These are phyloP conservation scores for Globisporangium acanthophoron DNA, from an alignment of 352 stramenopile species.

Conservation along the genomic window DNA sequence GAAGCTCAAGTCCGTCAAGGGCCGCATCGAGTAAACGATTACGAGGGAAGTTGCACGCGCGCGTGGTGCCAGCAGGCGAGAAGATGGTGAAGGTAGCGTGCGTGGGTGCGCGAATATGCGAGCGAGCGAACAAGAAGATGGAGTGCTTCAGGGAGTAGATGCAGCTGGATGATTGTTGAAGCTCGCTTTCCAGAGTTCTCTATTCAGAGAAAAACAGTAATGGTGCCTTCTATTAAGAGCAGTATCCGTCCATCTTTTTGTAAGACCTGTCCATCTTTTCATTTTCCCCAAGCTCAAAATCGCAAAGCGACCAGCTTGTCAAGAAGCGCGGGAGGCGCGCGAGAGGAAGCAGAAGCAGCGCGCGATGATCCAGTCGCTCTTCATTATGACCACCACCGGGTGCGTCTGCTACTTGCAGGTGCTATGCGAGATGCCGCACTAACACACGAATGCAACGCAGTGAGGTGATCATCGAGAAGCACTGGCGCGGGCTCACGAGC, in stretches of 20 bases:
- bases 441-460: slow-evolving; percentile 20
- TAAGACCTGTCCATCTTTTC: neutral
- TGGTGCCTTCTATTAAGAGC: too few relatives aligned
- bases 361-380: slow-evolving; percentile 96
- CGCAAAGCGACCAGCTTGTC: too few relatives aligned
- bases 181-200: neutral
- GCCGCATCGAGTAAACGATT: slow-evolving; percentile 36
- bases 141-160: too few relatives aligned
- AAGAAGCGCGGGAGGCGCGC: neutral
- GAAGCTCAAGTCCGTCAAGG: slow-evolving; percentile 92
- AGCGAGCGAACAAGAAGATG: too few relatives aligned
- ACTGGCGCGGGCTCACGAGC: slow-evolving; percentile 94
- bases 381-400: slow-evolving; percentile 94
- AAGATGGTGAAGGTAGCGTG: neutral
- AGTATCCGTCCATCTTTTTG: neutral
- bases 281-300: too few relatives aligned
- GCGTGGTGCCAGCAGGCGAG: too few relatives aligned
- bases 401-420: slow-evolving; percentile 16
- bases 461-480: slow-evolving; percentile 98
- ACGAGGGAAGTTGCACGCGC: too few relatives aligned
- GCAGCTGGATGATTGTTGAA: too few relatives aligned
- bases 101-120: too few relatives aligned
- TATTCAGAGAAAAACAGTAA: neutral
- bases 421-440: neutral
- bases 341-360: neutral